phyloP scores from a whole-genome alignment of 352 stramenopile genomes.

The Phytophthora multivora region DNA sequence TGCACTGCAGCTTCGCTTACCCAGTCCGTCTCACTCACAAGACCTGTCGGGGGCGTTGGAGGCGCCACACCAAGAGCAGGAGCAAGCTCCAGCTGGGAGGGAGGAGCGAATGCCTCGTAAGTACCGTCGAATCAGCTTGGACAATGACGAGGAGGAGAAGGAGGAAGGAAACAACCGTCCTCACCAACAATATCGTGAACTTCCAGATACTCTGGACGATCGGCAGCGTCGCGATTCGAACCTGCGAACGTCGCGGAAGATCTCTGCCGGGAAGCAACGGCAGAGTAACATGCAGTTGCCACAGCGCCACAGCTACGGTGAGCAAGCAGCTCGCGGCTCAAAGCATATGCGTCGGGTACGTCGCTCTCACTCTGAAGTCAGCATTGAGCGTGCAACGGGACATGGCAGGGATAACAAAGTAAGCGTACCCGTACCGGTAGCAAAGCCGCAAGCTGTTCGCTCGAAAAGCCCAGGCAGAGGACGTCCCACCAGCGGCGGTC shows the following conservation, averaged over 20 bases:
- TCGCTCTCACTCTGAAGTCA: conserved; percentile 57
- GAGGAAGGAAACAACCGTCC: conserved; percentile 40
- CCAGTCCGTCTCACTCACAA: conserved; percentile 71
- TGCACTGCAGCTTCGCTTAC: conserved; percentile 41
- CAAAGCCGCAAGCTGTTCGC: conserved; percentile 7
- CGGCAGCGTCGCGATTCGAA: conserved; percentile 44
- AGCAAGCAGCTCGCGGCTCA: conserved; percentile 34
- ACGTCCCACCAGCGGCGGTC: conserved; percentile 16
- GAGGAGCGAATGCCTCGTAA: conserved; percentile 52
- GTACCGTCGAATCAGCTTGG: conserved; percentile 60
- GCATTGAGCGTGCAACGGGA: conserved; percentile 33
- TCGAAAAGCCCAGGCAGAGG: conserved; percentile 24
- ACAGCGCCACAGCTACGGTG: conserved; percentile 41
- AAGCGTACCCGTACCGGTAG: neutral
- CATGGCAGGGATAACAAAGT: conserved; percentile 19
- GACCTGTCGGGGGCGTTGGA: conserved; percentile 59
- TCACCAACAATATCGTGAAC: conserved; percentile 38
- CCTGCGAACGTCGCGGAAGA: conserved; percentile 38
- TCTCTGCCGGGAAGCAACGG: conserved; percentile 38
- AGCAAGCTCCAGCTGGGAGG: conserved; percentile 23
- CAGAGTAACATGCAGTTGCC: conserved; percentile 37
- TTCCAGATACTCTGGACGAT: conserved; percentile 40
- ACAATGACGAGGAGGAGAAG: conserved; percentile 78
- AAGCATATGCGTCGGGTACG: conserved; percentile 45
- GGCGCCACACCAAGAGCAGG: conserved; percentile 22